Evolutionary conservation across 139 green algal genomes (phyloP), one percentile per base, ranked within the genome.

Genomic region (Volvox africanus): DNA sequence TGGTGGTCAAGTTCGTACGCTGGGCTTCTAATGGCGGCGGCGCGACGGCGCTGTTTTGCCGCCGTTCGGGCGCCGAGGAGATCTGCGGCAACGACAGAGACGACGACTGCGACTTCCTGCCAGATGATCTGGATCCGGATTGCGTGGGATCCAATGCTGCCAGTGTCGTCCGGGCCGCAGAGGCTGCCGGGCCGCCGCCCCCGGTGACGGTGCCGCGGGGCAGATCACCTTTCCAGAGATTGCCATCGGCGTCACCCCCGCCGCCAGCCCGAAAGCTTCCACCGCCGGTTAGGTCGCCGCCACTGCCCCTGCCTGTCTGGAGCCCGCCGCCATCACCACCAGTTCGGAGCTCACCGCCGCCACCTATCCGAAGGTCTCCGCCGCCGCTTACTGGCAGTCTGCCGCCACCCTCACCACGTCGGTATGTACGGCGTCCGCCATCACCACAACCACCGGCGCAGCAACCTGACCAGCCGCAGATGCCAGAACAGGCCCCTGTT

Each of bases 91-190:
- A 89, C 71, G 37, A 32, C 50, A 11, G 55, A 3, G 85, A 89
- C 16, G 85, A 89, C 20, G 85, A 89, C 50, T 89, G 85, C 71
- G 85, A 89, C 30, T 80, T 80, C n/a, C 17, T 89, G 20, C 17
- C 28, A 0, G 85, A 89, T n/a, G 71, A 26, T 1, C 13, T 26
- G 1, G 85, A 89, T 32, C 85, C 85, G 0, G 85, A 89, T 16
- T 89, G 85, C 67, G 6, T 24, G 0, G 75, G 44, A 55, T 55
- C 44, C 44, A 55, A 55, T 55, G 9, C 9, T 55, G 44, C 5
- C 44, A 55, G 44, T 9, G 44, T 5, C 44, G 5, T 55, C 44
- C 44, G 44, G n/a, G 5, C 44, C 44, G 44, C 44, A n/a, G n/a
- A n/a, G n/a, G n/a, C n/a, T n/a, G n/a, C 44, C 5, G 44, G 65